Percentiles rank a stretch among this genome's conserved stretches.
These are phyloP conservation scores for Hordeum pubiflorum DNA, from an alignment of 202 grass and related monocot genomes.

Conservation along the genomic window DNA sequence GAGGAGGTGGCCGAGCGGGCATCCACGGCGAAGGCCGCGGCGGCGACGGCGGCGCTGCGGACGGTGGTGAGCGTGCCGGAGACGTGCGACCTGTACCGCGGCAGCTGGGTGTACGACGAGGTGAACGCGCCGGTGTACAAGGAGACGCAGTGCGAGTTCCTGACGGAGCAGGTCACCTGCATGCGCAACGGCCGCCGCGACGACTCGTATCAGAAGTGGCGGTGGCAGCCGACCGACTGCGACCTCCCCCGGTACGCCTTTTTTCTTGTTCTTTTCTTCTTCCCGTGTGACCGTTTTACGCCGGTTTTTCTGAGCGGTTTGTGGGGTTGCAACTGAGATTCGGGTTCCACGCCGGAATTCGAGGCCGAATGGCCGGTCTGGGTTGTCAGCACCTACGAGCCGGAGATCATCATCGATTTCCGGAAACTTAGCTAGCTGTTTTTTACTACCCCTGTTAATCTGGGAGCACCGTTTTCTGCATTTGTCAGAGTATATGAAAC, in stretches of 20 bases:
- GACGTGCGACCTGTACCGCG: conserved; percentile 74
- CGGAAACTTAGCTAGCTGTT: neutral
- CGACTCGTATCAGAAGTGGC: conserved; percentile 90
- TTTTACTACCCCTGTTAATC: too few species aligned
- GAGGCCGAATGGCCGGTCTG: neutral
- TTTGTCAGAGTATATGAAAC: neutral
- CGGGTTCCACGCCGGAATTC: neutral
- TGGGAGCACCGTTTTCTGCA: neutral
- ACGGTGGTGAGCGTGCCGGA: conserved; percentile 53
- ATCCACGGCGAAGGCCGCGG: conserved; percentile 29
- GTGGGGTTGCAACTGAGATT: neutral
- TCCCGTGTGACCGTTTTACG: neutral
- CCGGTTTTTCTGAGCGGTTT: neutral
- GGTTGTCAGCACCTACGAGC: neutral
- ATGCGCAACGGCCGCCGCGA: conserved; percentile 90
- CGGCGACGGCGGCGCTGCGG: conserved; percentile 29
- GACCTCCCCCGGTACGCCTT: conserved; percentile 50
- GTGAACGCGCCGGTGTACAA: conserved; percentile 73
- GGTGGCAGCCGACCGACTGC: conserved; percentile 83
- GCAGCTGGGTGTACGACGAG: conserved; percentile 81
- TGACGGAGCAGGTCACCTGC: conserved; percentile 98
- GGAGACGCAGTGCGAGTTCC: conserved; percentile 78
- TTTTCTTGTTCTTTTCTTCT: too few species aligned
- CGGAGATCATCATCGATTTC: conserved; percentile 1
- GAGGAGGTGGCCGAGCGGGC: conserved; percentile 55